A percentile compares a stretch with the other conserved stretches of the same genome.
phyloP scores from a whole-genome alignment of 148 eudicot genomes.

The Limonium bicolor region DNA sequence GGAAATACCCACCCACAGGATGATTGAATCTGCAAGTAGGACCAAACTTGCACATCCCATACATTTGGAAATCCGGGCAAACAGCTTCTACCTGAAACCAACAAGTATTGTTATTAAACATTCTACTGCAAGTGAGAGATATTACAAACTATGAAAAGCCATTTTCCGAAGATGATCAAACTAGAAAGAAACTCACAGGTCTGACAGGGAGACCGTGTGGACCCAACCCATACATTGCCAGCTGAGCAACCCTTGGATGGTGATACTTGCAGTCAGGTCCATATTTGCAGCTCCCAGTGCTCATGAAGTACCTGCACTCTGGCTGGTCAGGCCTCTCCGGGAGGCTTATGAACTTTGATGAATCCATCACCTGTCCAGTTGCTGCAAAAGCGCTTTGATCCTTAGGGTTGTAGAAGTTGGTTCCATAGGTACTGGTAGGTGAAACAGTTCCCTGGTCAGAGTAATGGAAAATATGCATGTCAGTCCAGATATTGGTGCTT shows the following conservation, averaged over 20 bases:
- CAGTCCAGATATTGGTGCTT: neutral
- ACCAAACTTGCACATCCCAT: slow-evolving; percentile 56
- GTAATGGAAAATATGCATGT: neutral
- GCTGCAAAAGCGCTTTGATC: slow-evolving; percentile 17
- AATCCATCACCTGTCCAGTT: slow-evolving; percentile 11
- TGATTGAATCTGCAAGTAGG: slow-evolving; percentile 58
- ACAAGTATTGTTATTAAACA: neutral
- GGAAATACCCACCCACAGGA: slow-evolving; percentile 29
- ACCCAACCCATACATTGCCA: slow-evolving; percentile 22
- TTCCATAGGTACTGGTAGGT: slow-evolving; percentile 6
- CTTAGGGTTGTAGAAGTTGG: slow-evolving; percentile 16
- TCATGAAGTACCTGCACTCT: slow-evolving; percentile 62
- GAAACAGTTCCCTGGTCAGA: neutral
- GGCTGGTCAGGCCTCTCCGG: slow-evolving; percentile 65
- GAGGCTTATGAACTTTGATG: slow-evolving; percentile 13
- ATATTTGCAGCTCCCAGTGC: slow-evolving; percentile 56
- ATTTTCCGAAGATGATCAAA: neutral
- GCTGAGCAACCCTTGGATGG: slow-evolving; percentile 43
- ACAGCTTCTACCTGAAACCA: slow-evolving; percentile 31
- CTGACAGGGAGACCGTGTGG: slow-evolving; percentile 74
- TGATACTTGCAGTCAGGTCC: slow-evolving; percentile 66
- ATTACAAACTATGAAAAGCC: neutral
- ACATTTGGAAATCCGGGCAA: slow-evolving; percentile 31
- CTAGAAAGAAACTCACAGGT: slow-evolving; percentile 36
- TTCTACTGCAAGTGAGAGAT: no score